Base-by-base conservation (phyloP, 768 basidiomycete species). In the Suillus brevipes region DNA sequence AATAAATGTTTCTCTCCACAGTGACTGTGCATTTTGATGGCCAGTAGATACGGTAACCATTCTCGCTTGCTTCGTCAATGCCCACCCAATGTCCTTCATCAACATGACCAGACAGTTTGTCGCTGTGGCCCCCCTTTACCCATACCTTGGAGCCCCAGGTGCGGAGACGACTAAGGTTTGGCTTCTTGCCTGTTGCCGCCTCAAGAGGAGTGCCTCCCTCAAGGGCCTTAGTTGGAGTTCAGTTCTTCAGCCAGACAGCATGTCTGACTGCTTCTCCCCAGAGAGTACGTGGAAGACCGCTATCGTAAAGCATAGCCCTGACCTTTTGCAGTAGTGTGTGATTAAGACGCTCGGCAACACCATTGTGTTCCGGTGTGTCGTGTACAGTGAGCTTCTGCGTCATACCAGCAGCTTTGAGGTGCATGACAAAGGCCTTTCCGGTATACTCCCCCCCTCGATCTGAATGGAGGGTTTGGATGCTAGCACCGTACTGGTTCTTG, bases 291-390 rank as follows among this genome's bases (percentile, higher is more conserved):
- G 73, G 73, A 3, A 75, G 60, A 7, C 55, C 61, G 10, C 61
- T 52, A 6, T 60, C 70, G 37, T 68, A 25, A 13, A 76, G 67
- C 71, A 79, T 75, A 0, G 75, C 73, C 12, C 71, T 68, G 1
- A 67, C 69, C 2, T 63, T 34, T 45, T 75, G 68, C 6, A 67
- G 25, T 0, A 75, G 57, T 2, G 71, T 75, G 34, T 74, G 64
- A 60, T 78, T 77, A 3, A 71, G 60, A 13, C 72, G 67, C 63
- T 80, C 78, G 8, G 75, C 72, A 13, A 82, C 64, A 16, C 81
- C 77, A 63, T 81, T 81, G 65, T 80, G 74, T 43, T 79, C 69
- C 2, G 77, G 76, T 0, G 68, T 73, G 43, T 74, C 64, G 13
- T 72, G 75, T 1, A 70, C 69, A 25, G 74, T 77, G 42, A 71